Evolutionary conservation across 768 basidiomycete species (phyloP), one percentile per base, ranked within the genome.

Genomic region (Termitomyces eurrhizus): DNA sequence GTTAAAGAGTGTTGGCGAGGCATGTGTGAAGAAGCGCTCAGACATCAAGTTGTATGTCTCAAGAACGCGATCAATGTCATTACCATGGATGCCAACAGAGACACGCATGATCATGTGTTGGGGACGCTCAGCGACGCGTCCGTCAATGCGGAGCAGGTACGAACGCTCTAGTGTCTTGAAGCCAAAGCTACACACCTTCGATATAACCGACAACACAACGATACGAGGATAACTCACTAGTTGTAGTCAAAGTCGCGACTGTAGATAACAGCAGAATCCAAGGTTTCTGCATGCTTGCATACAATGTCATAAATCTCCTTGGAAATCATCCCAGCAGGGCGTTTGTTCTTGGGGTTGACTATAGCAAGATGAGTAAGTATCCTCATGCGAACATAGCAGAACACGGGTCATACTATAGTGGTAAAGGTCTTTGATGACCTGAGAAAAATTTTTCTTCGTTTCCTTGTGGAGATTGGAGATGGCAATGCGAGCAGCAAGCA

Each of bases 41-140:
- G 93, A 96, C 95, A 98, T 98, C 64, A 97, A 83, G 67, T 94
- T 90, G 73, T 94, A 93, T 0, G 96, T 97, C 78, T 97, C 88
- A 63, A 98, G 78, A 51, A 88, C 93, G 37, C 87, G 88, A 24
- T 96, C 93, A 58, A 98, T 83, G 72, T 98, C 91, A 9, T 75
- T 70, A 5, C 95, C 95, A 72, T 98, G 96, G 58, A 99, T 95
- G 44, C 96, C 96, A 50, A 98, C 94, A 50, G 97, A 93, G 59
- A 99, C 97, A 73, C 97, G 95, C 97, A 99, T 98, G 73, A 98
- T 89, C 86, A 98, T 92, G 74, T 98, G 97, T 68, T 98, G 97
- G 35, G 97, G 97, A 41, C 97, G 88, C 74, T 99, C 97, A 45
- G 95, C 95, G 51, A 96, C 93, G 61, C 92, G 91, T 45, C 94